Base-by-base conservation (phyloP, 2,329 filamentous ascomycete genomes). In the Diaporthe sp. region DNA sequence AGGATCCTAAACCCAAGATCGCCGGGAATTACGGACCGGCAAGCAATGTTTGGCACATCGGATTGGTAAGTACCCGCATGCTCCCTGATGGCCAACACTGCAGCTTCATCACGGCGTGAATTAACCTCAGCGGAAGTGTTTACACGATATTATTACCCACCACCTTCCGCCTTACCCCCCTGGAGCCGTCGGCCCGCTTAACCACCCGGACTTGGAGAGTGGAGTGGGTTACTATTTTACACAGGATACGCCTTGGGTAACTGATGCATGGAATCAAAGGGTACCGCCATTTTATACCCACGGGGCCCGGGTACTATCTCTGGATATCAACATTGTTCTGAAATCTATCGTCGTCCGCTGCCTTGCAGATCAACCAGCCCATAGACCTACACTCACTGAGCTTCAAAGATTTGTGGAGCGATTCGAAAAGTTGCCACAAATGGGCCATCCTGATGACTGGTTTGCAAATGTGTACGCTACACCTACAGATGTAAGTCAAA, bases 41-140 rank as follows among this genome's bases (percentile, higher is more conserved):
- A 17, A 73, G 71, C 49, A 73, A 73, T 67, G 15, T 73, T 22
- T 73, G 28, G 13, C 15, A 46, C n/a, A 73, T 73, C 2, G 71
- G 71, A 6, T 34, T 73, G 17, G 71, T 73, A 17, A 73, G 71
- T 46, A 13, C 9, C 25, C 39, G 19, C 19, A 4, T 4, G 19
- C 46, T 22, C 12, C 19, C 19, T 1, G 2, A 10, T 37, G 22
- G 42, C 4, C 7, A 70, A 31, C 10, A 28, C 15, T 15, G 15
- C 8, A 22, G 3, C 8, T 44, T 2, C 22, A 25, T 42, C 22
- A 42, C 22, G 22, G 3, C 2, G 13, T 13, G 31, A 10, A n/a
- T 8, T 51, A 55, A 46, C 51, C 3, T 25, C 12, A 28, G 17
- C 1, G 9, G 39, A 58, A 73, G 71, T 73, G 71, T 31, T 42